phyloP scores from a whole-genome alignment of 75 land plant genomes.

The Cupressus sempervirens region DNA sequence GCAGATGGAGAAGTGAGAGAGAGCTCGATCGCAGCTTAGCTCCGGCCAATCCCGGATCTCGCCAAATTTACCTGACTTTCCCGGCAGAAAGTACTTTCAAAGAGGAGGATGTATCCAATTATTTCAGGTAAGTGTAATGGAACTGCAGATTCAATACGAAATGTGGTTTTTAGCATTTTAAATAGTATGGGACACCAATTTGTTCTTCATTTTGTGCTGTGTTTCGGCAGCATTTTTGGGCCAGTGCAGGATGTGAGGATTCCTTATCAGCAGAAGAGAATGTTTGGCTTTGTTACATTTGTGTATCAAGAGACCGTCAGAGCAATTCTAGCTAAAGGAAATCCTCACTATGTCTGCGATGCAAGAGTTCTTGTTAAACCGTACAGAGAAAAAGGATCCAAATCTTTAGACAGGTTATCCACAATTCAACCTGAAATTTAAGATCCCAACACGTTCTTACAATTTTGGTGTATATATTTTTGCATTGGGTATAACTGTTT shows the following conservation, averaged over 20 bases:
- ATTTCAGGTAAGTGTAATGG: slow-evolving; percentile 69
- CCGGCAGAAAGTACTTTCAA: slow-evolving; percentile 98
- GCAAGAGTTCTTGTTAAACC: slow-evolving; percentile 96
- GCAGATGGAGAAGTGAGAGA: slow-evolving; percentile 4
- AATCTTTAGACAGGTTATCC: slow-evolving; percentile 74
- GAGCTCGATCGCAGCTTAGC: background rate
- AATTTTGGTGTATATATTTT: background rate
- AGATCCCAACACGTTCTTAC: background rate
- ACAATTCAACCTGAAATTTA: slow-evolving; percentile 7
- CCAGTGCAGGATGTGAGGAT: slow-evolving; percentile 99
- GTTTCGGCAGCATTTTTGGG: slow-evolving; percentile 67
- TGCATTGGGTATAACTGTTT: background rate
- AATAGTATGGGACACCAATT: background rate
- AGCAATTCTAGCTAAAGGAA: slow-evolving; percentile 84
- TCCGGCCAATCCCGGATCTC: slow-evolving; percentile 42
- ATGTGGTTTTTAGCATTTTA: background rate
- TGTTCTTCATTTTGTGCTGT: background rate
- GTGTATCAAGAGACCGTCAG: slow-evolving; percentile 92
- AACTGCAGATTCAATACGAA: background rate
- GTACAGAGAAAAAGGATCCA: slow-evolving; percentile 88
- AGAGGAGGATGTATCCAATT: slow-evolving; percentile 93
- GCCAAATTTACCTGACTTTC: slow-evolving; percentile 97
- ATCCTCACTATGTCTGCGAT: slow-evolving; percentile 96
- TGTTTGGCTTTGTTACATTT: slow-evolving; percentile 99
- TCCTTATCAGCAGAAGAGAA: slow-evolving; percentile 96